These are phyloP conservation scores for Annona cherimola DNA, from an alignment of 164 flowering plant genomes.

Conservation along the genomic window DNA sequence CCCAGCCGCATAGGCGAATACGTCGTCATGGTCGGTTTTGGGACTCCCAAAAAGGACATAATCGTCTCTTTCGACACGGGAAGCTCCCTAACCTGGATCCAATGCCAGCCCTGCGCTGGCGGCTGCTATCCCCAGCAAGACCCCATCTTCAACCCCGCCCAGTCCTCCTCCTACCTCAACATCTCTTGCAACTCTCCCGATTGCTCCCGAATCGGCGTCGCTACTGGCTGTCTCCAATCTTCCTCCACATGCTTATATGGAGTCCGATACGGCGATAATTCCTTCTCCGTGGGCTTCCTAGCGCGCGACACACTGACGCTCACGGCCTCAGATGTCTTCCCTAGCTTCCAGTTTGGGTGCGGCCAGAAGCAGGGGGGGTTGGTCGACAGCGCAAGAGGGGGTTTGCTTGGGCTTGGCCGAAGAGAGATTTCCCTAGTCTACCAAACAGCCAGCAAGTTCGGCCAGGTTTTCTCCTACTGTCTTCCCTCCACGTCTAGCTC, in stretches of 20 bases:
- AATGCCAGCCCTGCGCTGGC: slow-evolving; percentile 4
- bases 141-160: slow-evolving; percentile 31
- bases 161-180: slow-evolving; percentile 33
- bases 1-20: slow-evolving; percentile 51
- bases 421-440: slow-evolving; percentile 33
- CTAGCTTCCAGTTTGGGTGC: slow-evolving; percentile 44
- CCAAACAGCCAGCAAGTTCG: slow-evolving; percentile 36
- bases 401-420: slow-evolving; percentile 50
- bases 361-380: slow-evolving; percentile 50
- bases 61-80: slow-evolving; percentile 5
- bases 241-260: slow-evolving; percentile 38
- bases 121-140: slow-evolving; percentile 1
- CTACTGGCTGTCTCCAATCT: slow-evolving; percentile 34
- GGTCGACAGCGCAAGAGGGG: slow-evolving; percentile 40
- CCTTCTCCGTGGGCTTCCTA: slow-evolving; percentile 37
- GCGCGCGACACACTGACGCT: slow-evolving; percentile 32
- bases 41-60: slow-evolving; percentile 46
- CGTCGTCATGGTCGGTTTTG: slow-evolving; percentile 58
- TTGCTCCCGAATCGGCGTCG: slow-evolving; percentile 14
- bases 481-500: slow-evolving; percentile 34
- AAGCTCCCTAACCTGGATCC: slow-evolving; percentile 9
- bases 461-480: slow-evolving; percentile 48
- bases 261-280: slow-evolving; percentile 45
- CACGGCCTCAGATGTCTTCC: slow-evolving; percentile 20
- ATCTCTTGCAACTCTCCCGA: slow-evolving; percentile 28